Percentiles rank a stretch among this genome's conserved stretches.
Conservation (phyloP, 2,329 filamentous ascomycete genomes). For the Alternaria arborescens region DNA sequence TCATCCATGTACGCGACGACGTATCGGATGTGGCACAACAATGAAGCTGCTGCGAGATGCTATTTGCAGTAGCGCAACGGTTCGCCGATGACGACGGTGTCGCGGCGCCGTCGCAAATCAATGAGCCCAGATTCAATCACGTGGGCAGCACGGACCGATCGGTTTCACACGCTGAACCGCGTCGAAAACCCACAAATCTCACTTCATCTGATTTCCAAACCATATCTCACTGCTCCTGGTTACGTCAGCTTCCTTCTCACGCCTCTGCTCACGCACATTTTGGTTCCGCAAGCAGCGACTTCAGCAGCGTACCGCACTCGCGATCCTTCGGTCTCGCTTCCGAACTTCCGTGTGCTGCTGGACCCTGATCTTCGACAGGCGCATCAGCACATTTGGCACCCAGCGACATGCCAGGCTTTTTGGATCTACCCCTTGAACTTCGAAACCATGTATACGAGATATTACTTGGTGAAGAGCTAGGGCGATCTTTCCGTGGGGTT, state of each 20-base stretch:
- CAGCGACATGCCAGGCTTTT: constrained; percentile 36
- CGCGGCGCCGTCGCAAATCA: constrained; percentile 11
- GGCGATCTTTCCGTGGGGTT: constrained; percentile 37
- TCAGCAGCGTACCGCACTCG: neutral
- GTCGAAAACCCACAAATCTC: constrained; percentile 5
- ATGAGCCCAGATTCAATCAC: constrained; percentile 12
- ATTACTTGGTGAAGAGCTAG: constrained; percentile 32
- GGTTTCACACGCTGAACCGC: constrained; percentile 14
- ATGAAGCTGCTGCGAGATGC: neutral
- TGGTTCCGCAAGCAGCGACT: constrained; percentile 4
- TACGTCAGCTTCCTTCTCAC: neutral
- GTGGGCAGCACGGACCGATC: constrained; percentile 19
- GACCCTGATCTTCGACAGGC: constrained; percentile 14
- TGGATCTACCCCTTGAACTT: constrained; percentile 41
- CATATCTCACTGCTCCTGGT: neutral
- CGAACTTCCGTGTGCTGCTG: constrained; percentile 22
- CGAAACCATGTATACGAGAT: constrained; percentile 41
- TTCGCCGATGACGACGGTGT: constrained; percentile 2
- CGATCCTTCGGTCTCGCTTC: constrained; percentile 17
- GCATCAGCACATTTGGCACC: constrained; percentile 17
- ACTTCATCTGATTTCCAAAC: constrained; percentile 3
- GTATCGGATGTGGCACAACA: neutral
- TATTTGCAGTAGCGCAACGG: neutral
- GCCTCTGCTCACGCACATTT: neutral
- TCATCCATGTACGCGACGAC: constrained; percentile 35